These are phyloP conservation scores for Cyclospora cayetanensis DNA, from an alignment of 169 alveolate species.

Conservation along the genomic window DNA sequence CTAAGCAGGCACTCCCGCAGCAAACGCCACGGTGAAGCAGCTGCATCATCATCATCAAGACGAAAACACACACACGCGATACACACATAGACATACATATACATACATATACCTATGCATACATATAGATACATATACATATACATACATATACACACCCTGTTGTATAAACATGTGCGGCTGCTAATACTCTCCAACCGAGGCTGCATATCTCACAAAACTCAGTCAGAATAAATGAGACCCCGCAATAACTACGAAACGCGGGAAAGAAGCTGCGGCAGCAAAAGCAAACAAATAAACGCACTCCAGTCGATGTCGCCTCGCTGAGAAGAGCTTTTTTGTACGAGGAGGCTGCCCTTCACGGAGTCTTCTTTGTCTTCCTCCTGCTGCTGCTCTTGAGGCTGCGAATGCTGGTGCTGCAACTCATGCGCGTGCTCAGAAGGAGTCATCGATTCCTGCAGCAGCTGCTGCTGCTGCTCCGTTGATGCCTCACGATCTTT, in stretches of 20 bases:
- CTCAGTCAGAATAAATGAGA: not conserved
- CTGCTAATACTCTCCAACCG: not conserved
- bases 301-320: slow-evolving; percentile 41
- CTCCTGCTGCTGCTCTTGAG: slow-evolving; percentile 31
- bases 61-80: not conserved
- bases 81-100: not conserved
- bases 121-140: not conserved
- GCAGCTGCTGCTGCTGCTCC: slow-evolving; percentile 44
- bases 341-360: not conserved
- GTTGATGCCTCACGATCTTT: not conserved
- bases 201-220: not conserved
- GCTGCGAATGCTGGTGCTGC: not conserved
- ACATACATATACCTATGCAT: not conserved
- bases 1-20: slow-evolving; percentile 52
- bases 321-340: not conserved
- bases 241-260: not conserved
- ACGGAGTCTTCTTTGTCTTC: too few species aligned
- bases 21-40: not conserved
- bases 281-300: not conserved
- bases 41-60: not conserved
- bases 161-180: not conserved
- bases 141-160: not conserved
- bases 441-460: not conserved
- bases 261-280: not conserved
- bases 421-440: not conserved